These are phyloP conservation scores for Botrytis galanthina DNA, from an alignment of 2,329 filamentous ascomycete species.

Conservation along the genomic window DNA sequence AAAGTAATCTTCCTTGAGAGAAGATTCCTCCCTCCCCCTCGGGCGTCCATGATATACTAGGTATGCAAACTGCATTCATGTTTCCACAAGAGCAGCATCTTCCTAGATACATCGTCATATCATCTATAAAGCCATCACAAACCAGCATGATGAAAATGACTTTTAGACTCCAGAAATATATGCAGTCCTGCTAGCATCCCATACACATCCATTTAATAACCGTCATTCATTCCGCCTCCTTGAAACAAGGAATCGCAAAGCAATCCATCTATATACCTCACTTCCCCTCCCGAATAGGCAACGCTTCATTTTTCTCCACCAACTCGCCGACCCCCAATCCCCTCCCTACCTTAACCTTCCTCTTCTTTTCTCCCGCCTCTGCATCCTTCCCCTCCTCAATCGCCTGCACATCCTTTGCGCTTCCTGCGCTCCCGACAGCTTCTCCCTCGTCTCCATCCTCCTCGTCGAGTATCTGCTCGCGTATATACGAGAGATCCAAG, in stretches of 20 bases:
- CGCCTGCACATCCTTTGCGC: slow-evolving; percentile 46
- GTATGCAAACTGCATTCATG: neutral
- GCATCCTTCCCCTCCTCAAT: slow-evolving; percentile 63
- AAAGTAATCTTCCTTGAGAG: neutral
- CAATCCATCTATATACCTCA: neutral
- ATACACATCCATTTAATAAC: neutral
- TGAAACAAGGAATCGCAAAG: neutral
- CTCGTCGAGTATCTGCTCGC: slow-evolving; percentile 51
- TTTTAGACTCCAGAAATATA: slow-evolving; percentile 8
- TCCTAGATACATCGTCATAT: neutral
- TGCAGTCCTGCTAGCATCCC: neutral
- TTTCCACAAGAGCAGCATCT: neutral
- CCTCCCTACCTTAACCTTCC: slow-evolving; percentile 82
- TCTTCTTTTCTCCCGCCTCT: slow-evolving; percentile 60
- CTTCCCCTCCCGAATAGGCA: neutral
- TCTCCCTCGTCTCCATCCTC: slow-evolving; percentile 58
- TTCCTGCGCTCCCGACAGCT: slow-evolving; percentile 64
- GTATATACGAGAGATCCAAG: slow-evolving; percentile 67
- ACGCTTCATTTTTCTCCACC: slow-evolving; percentile 65
- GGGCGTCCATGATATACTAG: neutral
- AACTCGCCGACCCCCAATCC: slow-evolving; percentile 74
- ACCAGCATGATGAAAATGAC: neutral
- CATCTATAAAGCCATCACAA: neutral
- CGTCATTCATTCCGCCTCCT: neutral
- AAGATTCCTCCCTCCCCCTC: neutral